Evolutionary conservation across 176 grass and related monocot species (phyloP).

Genomic region (Oryza longistaminata): DNA sequence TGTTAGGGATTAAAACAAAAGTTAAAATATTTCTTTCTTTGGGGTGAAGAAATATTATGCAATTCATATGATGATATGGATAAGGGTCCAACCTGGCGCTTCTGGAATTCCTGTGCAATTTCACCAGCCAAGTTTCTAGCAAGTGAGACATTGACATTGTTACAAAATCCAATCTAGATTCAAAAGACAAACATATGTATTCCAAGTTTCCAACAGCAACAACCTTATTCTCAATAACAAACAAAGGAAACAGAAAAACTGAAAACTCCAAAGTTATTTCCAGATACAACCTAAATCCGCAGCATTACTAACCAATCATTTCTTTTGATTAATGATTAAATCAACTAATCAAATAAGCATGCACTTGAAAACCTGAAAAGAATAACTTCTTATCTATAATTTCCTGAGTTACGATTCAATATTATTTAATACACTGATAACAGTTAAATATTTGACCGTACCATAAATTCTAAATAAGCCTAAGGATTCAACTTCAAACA

Average conservation of each 20-base stretch:
- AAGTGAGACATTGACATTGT: slow-evolving; percentile 11
- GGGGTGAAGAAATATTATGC: not conserved
- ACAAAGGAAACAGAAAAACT: slow-evolving; percentile 12
- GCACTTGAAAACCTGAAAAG: not conserved
- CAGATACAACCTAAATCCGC: not conserved
- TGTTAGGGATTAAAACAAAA: not conserved
- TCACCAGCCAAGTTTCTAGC: slow-evolving; percentile 78
- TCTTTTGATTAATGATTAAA: not conserved
- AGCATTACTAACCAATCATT: not conserved
- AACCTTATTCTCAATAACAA: not conserved
- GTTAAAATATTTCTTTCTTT: not conserved
- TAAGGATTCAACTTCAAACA: not conserved
- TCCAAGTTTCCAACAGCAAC: not conserved
- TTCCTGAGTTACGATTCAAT: not conserved
- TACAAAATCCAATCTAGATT: slow-evolving; percentile 25
- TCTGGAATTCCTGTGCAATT: slow-evolving; percentile 73
- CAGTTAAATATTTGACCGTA: not conserved
- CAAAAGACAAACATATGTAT: not conserved
- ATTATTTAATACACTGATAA: not conserved
- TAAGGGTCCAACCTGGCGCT: slow-evolving; percentile 46
- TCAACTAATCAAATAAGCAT: not conserved
- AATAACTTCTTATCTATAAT: not conserved
- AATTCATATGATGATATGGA: slow-evolving; percentile 7
- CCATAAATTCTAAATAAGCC: not conserved
- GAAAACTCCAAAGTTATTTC: slow-evolving; percentile 2